Percentiles rank a stretch among this genome's conserved stretches.
These are phyloP conservation scores for Debaryomycetaceae sp. DNA, from an alignment of 1,139 yeast species.

Conservation along the genomic window DNA sequence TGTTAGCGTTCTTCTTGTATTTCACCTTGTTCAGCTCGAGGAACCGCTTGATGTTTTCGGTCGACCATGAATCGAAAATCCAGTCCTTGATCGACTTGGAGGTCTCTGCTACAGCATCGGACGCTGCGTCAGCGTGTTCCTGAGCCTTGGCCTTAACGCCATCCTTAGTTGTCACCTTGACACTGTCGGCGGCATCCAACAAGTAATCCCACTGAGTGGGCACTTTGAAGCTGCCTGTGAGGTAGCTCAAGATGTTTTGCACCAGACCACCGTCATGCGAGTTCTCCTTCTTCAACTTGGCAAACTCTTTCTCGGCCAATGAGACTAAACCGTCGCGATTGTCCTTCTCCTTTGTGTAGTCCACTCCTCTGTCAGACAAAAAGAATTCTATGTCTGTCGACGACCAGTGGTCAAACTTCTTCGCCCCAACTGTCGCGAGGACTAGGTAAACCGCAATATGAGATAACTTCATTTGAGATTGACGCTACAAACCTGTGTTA, in stretches of 20 bases:
- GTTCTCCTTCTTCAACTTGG: conserved; percentile 17
- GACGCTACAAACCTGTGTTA: background rate
- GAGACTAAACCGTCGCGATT: conserved; percentile 23
- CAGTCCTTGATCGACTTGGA: conserved; percentile 21
- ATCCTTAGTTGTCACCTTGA: no score
- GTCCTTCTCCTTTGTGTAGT: conserved; percentile 16
- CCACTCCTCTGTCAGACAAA: conserved; percentile 31
- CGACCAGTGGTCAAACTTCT: conserved; percentile 15
- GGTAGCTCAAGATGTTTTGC: conserved; percentile 16
- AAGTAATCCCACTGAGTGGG: conserved; percentile 16
- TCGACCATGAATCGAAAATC: conserved; percentile 51
- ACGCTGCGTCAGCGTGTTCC: conserved; percentile 3
- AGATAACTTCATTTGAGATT: conserved; percentile 2
- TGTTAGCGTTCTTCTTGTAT: conserved; percentile 21
- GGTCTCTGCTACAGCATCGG: no score
- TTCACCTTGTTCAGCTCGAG: conserved; percentile 30
- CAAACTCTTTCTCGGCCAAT: conserved; percentile 30
- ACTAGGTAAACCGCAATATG: conserved; percentile 4
- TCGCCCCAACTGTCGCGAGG: conserved; percentile 11
- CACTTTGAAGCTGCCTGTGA: conserved; percentile 15
- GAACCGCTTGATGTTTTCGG: conserved; percentile 27
- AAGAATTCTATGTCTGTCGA: conserved; percentile 23
- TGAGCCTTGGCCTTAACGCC: background rate
- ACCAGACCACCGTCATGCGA: conserved; percentile 10
- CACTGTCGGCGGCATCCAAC: conserved; percentile 9